Conservation (phyloP, 164 flowering plant genomes). For the Sextonia rubra region DNA sequence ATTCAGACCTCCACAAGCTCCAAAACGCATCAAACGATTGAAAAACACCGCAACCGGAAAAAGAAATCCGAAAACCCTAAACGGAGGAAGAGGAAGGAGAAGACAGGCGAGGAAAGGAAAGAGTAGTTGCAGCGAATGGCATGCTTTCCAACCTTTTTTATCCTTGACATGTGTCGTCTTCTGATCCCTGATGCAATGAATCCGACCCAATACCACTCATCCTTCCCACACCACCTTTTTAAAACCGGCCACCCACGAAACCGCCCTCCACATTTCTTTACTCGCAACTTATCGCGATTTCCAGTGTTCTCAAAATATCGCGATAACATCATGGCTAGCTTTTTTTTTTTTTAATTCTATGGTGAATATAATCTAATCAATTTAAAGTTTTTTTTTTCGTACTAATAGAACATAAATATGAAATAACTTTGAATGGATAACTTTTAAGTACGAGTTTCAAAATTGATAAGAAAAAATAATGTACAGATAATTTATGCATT, state of each 20-base stretch:
- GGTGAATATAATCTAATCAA: no score
- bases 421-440: no score
- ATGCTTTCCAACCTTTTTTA: not conserved
- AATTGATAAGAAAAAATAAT: no score
- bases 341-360: no score
- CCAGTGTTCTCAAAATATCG: no score
- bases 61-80: slow-evolving; percentile 7
- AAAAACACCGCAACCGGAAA: not conserved
- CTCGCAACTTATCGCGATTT: no score
- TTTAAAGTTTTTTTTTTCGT: no score
- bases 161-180: not conserved
- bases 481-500: no score
- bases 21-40: slow-evolving; percentile 22
- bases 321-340: no score
- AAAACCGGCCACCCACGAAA: not conserved
- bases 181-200: slow-evolving; percentile 4
- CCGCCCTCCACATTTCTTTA: not conserved
- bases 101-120: not conserved
- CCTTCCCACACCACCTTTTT: no score
- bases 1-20: not conserved
- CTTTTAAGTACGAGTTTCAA: no score
- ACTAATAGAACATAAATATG: no score
- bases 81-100: slow-evolving; percentile 8
- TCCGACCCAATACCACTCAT: slow-evolving; percentile 3
- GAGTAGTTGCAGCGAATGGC: not conserved